Base-by-base conservation (phyloP, 2,329 filamentous ascomycete genomes). In the Emmonsiellopsis sp. region DNA sequence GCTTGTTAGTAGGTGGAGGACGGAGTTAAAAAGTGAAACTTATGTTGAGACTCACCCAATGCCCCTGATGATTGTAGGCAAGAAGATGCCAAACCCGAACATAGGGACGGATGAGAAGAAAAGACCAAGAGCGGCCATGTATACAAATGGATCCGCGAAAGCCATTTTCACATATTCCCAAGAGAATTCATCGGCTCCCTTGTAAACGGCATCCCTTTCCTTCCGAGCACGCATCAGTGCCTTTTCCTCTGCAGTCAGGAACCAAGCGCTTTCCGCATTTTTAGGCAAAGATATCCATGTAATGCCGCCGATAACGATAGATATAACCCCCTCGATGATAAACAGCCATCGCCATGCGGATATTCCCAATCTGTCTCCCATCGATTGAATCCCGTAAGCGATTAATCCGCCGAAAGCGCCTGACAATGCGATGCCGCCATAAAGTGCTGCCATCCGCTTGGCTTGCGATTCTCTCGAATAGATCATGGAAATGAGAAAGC, bases 41-140 rank as follows among this genome's bases (percentile, higher is more conserved):
- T 3, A 39, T 39, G 36, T n/a, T 10, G 36, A 17, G 17, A 46
- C 51, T 47, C 27, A 52, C 51, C 45, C 64, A 63, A 57, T 36
- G n/a, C 55, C 53, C 9, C 40, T 68, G 47, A 82, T 69, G 57
- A 83, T 82, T 1, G 75, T 74, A 2, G 80, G 80, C 3, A 81
- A 65, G 60, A 83, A 82, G 8, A 77, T 81, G 57, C 72, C 76
- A 63, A 82, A 81, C 14, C 78, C 79, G 59, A 79, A 81, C 1
- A 78, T 67, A 42, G 77, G 65, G 31, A 77, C 75, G 7, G 62
- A 65, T 27, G 63, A 64, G 50, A 70, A 70, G 55, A 71, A 65
- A 10, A 63, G 58, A 60, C 62, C 61, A 58, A 39, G 61, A 34
- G 49, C 48, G 8, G 45, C 55, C 2, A 56, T 11, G 42, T 54